A percentile compares a stretch with the other conserved stretches of the same genome.
Evolutionary conservation across 2,329 filamentous ascomycete species (phyloP).

Genomic region (Intubia oerlemansii): DNA sequence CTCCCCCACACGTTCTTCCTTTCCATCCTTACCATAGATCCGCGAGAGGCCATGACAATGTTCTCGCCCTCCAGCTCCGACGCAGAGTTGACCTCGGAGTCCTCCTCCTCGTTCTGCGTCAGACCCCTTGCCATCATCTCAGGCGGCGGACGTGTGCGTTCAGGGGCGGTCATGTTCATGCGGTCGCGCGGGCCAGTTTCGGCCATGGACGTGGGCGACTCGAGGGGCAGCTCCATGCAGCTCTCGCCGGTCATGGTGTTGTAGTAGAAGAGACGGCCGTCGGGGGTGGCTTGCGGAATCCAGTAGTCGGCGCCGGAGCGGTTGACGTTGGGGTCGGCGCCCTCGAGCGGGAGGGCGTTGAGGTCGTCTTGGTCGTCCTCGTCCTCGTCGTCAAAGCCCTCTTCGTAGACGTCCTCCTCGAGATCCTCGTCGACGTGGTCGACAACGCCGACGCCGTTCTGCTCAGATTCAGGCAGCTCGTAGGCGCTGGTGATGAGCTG

Average conservation of each 20-base stretch:
- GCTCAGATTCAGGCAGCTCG: conserved; percentile 42
- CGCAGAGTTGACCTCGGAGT: conserved; percentile 65
- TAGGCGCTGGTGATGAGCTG: conserved; percentile 60
- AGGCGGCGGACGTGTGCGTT: conserved; percentile 71
- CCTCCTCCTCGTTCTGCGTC: conserved; percentile 71
- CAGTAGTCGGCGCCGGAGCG: conserved; percentile 88
- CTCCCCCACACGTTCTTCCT: no score
- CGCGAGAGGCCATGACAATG: conserved; percentile 44
- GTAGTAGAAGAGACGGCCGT: conserved; percentile 90
- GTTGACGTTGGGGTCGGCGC: conserved; percentile 31
- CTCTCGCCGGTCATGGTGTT: conserved; percentile 93
- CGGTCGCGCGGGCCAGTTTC: conserved; percentile 78
- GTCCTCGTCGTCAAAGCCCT: conserved; percentile 44
- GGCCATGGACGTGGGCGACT: conserved; percentile 60
- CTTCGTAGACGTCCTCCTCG: conserved; percentile 47
- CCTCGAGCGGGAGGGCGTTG: conserved; percentile 44
- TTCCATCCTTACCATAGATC: no score
- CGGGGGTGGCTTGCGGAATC: conserved; percentile 91
- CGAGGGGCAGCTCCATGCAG: conserved; percentile 82
- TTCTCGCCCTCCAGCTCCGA: conserved; percentile 68
- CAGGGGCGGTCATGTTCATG: conserved; percentile 71
- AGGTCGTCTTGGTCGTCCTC: conserved; percentile 26
- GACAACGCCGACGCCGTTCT: conserved; percentile 29
- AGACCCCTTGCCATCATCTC: conserved; percentile 78
- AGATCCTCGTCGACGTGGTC: conserved; percentile 39